A percentile compares a stretch with the other conserved stretches of the same genome.
phyloP scores from a whole-genome alignment of 495 filamentous ascomycete genomes.

The Alectoria sarmentosa region DNA sequence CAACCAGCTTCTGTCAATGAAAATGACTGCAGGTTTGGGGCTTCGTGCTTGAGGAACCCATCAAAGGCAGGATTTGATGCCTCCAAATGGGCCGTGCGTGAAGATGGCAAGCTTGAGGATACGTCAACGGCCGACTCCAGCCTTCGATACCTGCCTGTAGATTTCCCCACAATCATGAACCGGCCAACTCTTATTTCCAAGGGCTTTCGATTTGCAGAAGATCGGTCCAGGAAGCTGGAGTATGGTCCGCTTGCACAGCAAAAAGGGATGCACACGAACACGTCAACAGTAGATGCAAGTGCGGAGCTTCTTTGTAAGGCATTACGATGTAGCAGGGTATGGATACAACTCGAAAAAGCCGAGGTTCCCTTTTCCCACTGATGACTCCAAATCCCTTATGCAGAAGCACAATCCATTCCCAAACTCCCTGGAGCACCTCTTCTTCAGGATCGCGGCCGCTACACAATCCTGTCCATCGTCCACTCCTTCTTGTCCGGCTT shows the following conservation, averaged over 20 bases:
- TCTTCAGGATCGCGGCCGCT: not conserved
- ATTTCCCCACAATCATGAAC: not conserved
- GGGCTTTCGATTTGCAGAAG: not conserved
- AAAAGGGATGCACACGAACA: not conserved
- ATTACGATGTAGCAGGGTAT: not conserved
- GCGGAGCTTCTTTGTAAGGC: not conserved
- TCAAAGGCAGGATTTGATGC: not conserved
- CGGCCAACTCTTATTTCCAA: not conserved
- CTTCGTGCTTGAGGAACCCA: too few species aligned
- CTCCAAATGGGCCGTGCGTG: not conserved
- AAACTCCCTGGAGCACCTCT: not conserved
- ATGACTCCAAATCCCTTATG: not conserved
- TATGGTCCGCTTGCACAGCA: not conserved
- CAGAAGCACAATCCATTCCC: not conserved
- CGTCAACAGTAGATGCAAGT: not conserved
- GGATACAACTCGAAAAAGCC: not conserved
- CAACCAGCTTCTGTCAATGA: too few species aligned
- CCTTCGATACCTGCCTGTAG: not conserved
- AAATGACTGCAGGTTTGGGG: too few species aligned
- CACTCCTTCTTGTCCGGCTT: conserved; percentile 5
- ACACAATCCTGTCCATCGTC: not conserved
- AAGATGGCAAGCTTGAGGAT: not conserved
- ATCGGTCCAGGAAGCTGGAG: not conserved
- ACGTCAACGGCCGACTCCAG: not conserved
- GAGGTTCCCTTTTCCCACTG: not conserved